Conservation (phyloP, 2,329 filamentous ascomycete species). For the Colletotrichum costaricense region DNA sequence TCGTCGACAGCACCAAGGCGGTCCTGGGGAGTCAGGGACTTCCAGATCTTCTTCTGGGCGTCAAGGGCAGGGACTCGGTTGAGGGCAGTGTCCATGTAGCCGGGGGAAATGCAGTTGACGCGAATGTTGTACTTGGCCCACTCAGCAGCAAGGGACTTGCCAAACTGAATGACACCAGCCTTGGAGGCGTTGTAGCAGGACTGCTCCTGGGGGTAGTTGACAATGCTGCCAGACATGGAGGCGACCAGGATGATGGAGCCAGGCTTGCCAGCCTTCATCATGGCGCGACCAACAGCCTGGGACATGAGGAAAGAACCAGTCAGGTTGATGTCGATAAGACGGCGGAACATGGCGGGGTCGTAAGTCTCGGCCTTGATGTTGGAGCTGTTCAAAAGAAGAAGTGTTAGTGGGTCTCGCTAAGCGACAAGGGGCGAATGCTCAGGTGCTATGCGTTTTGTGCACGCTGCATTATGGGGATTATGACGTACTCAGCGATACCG, state of each 20-base stretch:
- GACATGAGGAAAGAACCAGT: slow-evolving; percentile 83
- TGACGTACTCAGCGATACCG: slow-evolving; percentile 74
- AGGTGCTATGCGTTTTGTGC: slow-evolving; percentile 25
- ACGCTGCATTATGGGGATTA: slow-evolving; percentile 42
- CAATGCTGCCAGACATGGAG: slow-evolving; percentile 84
- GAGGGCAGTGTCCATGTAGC: slow-evolving; percentile 87
- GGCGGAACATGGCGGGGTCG: slow-evolving; percentile 80
- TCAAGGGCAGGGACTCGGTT: slow-evolving; percentile 83
- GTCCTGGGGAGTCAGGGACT: slow-evolving; percentile 77
- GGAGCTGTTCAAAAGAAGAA: slow-evolving; percentile 54
- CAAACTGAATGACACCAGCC: slow-evolving; percentile 81
- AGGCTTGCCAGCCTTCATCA: slow-evolving; percentile 78
- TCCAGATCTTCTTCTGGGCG: slow-evolving; percentile 86
- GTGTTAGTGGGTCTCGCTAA: slow-evolving; percentile 23
- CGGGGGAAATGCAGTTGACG: slow-evolving; percentile 86
- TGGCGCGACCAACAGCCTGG: slow-evolving; percentile 76
- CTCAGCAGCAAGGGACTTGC: slow-evolving; percentile 84
- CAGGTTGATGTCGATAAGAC: slow-evolving; percentile 84
- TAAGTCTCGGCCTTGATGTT: slow-evolving; percentile 87
- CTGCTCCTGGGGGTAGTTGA: slow-evolving; percentile 89
- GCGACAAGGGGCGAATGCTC: slow-evolving; percentile 42
- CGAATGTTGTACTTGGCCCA: slow-evolving; percentile 86
- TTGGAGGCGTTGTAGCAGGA: slow-evolving; percentile 87
- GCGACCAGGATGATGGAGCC: slow-evolving; percentile 82
- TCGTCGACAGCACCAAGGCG: slow-evolving; percentile 80